A percentile compares a stretch with the other conserved stretches of the same genome.
These are phyloP conservation scores for Aechmea fasciata DNA, from an alignment of 176 grass and related monocot genomes.

Conservation along the genomic window DNA sequence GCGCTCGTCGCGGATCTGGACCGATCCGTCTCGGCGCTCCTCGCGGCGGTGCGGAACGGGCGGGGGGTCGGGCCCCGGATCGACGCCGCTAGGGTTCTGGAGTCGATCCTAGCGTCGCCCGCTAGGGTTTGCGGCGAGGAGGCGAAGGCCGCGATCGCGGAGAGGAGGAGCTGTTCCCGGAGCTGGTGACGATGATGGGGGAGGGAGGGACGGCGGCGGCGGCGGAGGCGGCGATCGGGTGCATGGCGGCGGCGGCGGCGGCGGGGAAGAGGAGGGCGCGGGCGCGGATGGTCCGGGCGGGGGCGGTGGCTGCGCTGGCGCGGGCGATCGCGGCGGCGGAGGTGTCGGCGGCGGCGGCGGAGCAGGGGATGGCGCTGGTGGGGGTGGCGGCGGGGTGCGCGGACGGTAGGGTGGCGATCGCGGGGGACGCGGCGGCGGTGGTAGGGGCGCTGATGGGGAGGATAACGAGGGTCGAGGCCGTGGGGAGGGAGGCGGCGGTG, in stretches of 20 bases:
- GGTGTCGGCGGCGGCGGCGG: conserved; percentile 43
- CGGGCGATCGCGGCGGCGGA: conserved; percentile 35
- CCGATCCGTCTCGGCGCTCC: conserved; percentile 29
- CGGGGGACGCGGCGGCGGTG: conserved; percentile 28
- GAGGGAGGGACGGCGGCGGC: conserved; percentile 30
- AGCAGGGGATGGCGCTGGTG: conserved; percentile 41
- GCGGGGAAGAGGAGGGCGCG: conserved; percentile 29
- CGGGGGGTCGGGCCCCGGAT: conserved; percentile 26
- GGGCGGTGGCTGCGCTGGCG: conserved; percentile 36
- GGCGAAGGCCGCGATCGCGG: conserved; percentile 39
- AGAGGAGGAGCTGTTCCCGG: conserved; percentile 54
- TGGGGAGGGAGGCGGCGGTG: conserved; percentile 67
- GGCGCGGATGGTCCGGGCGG: conserved; percentile 49
- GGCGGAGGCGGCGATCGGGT: conserved; percentile 31
- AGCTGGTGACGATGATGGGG: conserved; percentile 48
- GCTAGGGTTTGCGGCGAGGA: conserved; percentile 26
- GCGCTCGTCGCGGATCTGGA: conserved; percentile 36
- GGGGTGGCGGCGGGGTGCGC: conserved; percentile 47
- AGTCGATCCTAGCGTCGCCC: conserved; percentile 51
- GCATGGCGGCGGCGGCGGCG: conserved; percentile 19
- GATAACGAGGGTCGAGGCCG: conserved; percentile 57
- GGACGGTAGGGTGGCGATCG: conserved; percentile 62
- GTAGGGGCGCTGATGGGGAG: conserved; percentile 47
- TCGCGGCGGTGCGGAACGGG: conserved; percentile 19
- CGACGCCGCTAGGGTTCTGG: conserved; percentile 23